Percentiles rank a stretch among this genome's conserved stretches.
These are phyloP conservation scores for Zygosaccharomyces gambellarensis DNA, from an alignment of 805 yeast genomes.

Conservation along the genomic window DNA sequence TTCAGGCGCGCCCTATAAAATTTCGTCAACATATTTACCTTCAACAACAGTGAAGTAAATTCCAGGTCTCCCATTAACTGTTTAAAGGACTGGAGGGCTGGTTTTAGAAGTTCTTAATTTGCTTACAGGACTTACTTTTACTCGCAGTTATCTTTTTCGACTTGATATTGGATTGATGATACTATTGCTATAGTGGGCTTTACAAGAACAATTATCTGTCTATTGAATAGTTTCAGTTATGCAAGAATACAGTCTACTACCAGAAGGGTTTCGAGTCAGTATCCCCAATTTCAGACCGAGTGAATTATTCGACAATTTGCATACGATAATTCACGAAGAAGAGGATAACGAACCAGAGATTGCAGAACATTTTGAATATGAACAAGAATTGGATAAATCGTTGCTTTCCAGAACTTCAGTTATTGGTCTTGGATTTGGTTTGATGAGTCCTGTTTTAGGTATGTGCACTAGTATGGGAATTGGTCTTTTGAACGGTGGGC, in stretches of 20 bases:
- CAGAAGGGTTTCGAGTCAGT: constrained; percentile 25
- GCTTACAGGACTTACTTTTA: neutral
- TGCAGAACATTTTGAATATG: constrained; percentile 68
- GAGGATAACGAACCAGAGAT: constrained; percentile 48
- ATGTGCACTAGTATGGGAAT: constrained; percentile 68
- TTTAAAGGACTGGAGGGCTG: neutral
- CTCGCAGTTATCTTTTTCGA: neutral
- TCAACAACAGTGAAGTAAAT: neutral
- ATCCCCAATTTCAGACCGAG: constrained; percentile 19
- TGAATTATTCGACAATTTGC: constrained; percentile 29
- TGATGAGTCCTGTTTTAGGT: constrained; percentile 81
- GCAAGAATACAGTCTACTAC: constrained; percentile 24
- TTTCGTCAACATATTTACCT: neutral
- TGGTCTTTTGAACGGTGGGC: constrained; percentile 71
- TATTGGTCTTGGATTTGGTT: constrained; percentile 71
- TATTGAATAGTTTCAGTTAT: constrained; percentile 6
- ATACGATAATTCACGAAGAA: constrained; percentile 33
- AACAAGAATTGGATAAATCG: constrained; percentile 64
- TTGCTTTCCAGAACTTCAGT: constrained; percentile 60
- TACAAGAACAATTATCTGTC: neutral
- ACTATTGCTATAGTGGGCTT: neutral
- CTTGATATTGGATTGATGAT: neutral
- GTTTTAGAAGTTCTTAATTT: neutral
- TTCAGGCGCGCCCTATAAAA: constrained; percentile 5
- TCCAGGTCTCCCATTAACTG: neutral